A percentile compares a stretch with the other conserved stretches of the same genome.
These are phyloP conservation scores for Didymosphaeria variabile DNA, from an alignment of 2,329 filamentous ascomycete genomes.

Conservation along the genomic window DNA sequence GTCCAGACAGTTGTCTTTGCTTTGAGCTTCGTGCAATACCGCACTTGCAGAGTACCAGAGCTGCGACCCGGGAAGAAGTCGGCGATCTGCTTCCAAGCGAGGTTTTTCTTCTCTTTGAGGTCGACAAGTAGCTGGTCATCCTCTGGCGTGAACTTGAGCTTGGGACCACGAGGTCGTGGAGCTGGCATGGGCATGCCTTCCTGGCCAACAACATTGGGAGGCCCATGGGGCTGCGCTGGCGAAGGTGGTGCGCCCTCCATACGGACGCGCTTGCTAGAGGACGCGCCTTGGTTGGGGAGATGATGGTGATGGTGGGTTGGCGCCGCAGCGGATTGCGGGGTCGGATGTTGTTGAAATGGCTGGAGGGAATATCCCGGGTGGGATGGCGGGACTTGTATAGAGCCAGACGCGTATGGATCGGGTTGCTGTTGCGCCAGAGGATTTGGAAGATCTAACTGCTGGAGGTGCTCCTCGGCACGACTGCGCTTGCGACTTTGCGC, in stretches of 20 bases:
- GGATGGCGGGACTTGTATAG: slow-evolving; percentile 51
- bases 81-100: slow-evolving; percentile 97
- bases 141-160: slow-evolving; percentile 92
- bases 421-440: slow-evolving; percentile 52
- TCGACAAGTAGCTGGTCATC: slow-evolving; percentile 89
- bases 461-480: slow-evolving; percentile 53
- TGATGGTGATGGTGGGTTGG: slow-evolving; percentile 75
- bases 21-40: slow-evolving; percentile 94
- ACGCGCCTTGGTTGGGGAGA: slow-evolving; percentile 73
- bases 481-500: slow-evolving; percentile 53
- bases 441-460: slow-evolving; percentile 48
- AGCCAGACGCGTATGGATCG: slow-evolving; percentile 46
- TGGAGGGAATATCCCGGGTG: slow-evolving; percentile 47
- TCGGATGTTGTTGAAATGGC: slow-evolving; percentile 43
- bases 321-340: slow-evolving; percentile 35
- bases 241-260: slow-evolving; percentile 54
- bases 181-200: slow-evolving; percentile 88
- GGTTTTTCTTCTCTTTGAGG: slow-evolving; percentile 90
- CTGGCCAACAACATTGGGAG: slow-evolving; percentile 86
- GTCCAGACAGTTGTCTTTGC: slow-evolving; percentile 94
- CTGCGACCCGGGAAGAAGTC: slow-evolving; percentile 94
- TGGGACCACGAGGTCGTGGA: slow-evolving; percentile 81
- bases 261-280: slow-evolving; percentile 66
- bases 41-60: slow-evolving; percentile 89
- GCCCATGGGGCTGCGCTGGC: slow-evolving; percentile 61